These are phyloP conservation scores for Aspergillus diversus DNA, from an alignment of 495 filamentous ascomycete genomes.

Conservation along the genomic window DNA sequence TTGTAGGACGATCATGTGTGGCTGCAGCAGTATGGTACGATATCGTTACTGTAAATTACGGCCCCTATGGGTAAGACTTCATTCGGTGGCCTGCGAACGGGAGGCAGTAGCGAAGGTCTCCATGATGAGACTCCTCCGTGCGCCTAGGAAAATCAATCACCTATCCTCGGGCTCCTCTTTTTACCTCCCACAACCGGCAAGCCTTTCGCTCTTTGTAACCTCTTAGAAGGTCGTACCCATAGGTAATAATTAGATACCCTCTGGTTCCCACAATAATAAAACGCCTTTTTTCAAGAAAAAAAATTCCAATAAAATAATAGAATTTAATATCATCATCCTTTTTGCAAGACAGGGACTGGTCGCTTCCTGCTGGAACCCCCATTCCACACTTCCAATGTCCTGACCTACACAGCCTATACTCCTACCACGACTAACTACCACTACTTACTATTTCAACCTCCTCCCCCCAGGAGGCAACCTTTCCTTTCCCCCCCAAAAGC, in stretches of 20 bases:
- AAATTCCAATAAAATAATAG: slow-evolving; percentile 7
- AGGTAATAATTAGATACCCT: slow-evolving; percentile 5
- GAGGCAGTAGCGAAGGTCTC: slow-evolving; percentile 15
- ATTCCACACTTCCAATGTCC: slow-evolving; percentile 1
- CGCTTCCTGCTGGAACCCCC: slow-evolving; percentile 11
- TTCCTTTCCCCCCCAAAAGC: slow-evolving; percentile 14
- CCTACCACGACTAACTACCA: neutral
- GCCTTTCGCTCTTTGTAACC: slow-evolving; percentile 15
- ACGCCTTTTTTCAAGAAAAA: neutral
- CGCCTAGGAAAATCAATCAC: neutral
- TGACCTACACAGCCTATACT: slow-evolving; percentile 13
- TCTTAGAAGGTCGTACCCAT: slow-evolving; percentile 11
- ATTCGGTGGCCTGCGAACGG: slow-evolving; percentile 13
- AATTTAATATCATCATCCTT: neutral
- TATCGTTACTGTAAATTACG: slow-evolving; percentile 15
- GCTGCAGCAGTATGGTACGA: slow-evolving; percentile 24
- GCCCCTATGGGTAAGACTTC: neutral
- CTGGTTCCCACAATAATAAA: slow-evolving; percentile 20
- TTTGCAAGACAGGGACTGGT: slow-evolving; percentile 15
- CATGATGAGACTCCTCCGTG: neutral
- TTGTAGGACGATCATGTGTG: slow-evolving; percentile 1
- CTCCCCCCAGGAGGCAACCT: slow-evolving; percentile 23
- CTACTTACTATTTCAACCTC: slow-evolving; percentile 31
- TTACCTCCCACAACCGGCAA: slow-evolving; percentile 19
- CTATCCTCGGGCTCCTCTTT: slow-evolving; percentile 11